Evolutionary conservation across 139 green algal genomes (phyloP).

Genomic region (Haematococcus sp.): DNA sequence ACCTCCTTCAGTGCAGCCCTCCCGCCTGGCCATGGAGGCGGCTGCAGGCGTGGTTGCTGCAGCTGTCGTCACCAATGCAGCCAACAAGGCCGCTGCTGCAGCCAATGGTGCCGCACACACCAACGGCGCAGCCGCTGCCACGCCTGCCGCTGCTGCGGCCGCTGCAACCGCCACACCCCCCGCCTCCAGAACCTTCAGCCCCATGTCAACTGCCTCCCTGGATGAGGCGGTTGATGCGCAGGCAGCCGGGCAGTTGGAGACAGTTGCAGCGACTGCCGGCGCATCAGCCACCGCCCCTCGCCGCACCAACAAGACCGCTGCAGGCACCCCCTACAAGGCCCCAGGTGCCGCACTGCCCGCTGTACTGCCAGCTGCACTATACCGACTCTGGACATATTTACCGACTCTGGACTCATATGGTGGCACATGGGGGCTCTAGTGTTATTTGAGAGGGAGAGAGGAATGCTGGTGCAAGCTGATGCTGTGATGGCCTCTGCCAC

Average conservation of each 20-base stretch:
- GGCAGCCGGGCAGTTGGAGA: slow-evolving; percentile 61
- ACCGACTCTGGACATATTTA: too few species aligned
- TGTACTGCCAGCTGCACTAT: too few species aligned
- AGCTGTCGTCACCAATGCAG: neutral
- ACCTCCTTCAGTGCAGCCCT: neutral
- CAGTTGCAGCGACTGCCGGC: slow-evolving; percentile 26
- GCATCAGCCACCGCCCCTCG: too few species aligned
- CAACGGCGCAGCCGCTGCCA: neutral
- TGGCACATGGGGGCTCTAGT: too few species aligned
- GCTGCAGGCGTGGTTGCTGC: neutral
- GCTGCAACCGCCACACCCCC: neutral
- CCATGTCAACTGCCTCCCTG: slow-evolving; percentile 17
- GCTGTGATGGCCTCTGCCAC: too few species aligned
- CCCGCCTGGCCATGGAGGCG: neutral
- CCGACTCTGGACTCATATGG: too few species aligned
- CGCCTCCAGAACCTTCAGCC: neutral
- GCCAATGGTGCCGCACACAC: slow-evolving; percentile 1
- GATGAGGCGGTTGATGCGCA: slow-evolving; percentile 52
- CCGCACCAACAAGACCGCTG: slow-evolving; percentile 18
- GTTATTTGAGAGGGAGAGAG: too few species aligned
- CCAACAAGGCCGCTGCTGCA: neutral
- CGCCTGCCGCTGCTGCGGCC: neutral
- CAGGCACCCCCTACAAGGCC: slow-evolving; percentile 60
- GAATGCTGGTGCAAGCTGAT: too few species aligned
- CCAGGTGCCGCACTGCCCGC: too few species aligned